Conservation (phyloP, 208 protist species). For the Acanthamoeba royreba region DNA sequence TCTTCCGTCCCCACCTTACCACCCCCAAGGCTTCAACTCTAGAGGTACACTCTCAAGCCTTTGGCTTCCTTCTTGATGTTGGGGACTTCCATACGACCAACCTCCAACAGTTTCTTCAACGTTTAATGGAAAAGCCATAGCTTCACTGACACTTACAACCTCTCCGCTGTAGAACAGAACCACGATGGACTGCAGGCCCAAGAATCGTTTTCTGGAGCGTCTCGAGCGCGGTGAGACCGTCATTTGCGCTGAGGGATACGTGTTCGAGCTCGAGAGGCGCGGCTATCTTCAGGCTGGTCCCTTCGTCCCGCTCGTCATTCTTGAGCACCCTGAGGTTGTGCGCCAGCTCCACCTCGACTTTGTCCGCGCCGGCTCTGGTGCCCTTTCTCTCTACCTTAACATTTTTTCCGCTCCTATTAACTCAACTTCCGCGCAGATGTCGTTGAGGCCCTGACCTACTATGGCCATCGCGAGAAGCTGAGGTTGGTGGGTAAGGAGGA, state of each 20-base stretch:
- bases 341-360: slow-evolving; percentile 22
- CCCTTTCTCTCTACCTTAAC: not conserved
- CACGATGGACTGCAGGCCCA: too few relatives aligned
- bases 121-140: too few relatives aligned
- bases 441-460: slow-evolving; percentile 37
- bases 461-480: slow-evolving; percentile 28
- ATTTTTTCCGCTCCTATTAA: not conserved
- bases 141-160: too few relatives aligned
- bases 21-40: too few relatives aligned
- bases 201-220: not conserved
- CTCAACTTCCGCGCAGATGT: too few relatives aligned
- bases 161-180: too few relatives aligned
- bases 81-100: too few relatives aligned
- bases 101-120: too few relatives aligned
- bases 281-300: slow-evolving; percentile 38
- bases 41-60: too few relatives aligned
- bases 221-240: not conserved
- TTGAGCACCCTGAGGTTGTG: slow-evolving; percentile 4
- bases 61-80: too few relatives aligned
- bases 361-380: not conserved
- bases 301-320: slow-evolving; percentile 9
- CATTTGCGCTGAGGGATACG: slow-evolving; percentile 30
- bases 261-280: slow-evolving; percentile 27
- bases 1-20: too few relatives aligned
- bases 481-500: slow-evolving; percentile 23